These are phyloP conservation scores for Aspergillus incahuasiensis DNA, from an alignment of 495 filamentous ascomycete genomes.

Conservation along the genomic window DNA sequence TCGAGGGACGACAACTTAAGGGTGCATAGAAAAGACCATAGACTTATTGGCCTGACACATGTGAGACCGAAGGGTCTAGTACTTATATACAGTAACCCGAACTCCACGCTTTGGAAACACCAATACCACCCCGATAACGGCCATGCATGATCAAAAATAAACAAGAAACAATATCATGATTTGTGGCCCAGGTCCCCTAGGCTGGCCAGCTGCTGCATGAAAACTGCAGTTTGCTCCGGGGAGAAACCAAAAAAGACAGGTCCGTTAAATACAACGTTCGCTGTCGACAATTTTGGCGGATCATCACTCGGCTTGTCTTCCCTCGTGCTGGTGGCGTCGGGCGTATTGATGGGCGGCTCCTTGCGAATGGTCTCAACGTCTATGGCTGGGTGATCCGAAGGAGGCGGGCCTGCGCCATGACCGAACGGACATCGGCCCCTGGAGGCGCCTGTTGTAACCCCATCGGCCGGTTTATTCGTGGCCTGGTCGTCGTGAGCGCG, in stretches of 20 bases:
- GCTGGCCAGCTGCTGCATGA: constrained; percentile 55
- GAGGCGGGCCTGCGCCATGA: constrained; percentile 24
- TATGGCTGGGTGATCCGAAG: constrained; percentile 13
- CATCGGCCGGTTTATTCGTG: neutral
- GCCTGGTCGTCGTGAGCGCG: constrained; percentile 20
- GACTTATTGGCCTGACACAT: no score
- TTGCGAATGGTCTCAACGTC: constrained; percentile 19
- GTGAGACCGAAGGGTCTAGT: neutral
- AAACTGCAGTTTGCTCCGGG: constrained; percentile 65
- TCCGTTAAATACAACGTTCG: constrained; percentile 75
- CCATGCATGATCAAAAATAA: neutral
- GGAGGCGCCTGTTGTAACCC: neutral
- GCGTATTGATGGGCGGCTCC: neutral
- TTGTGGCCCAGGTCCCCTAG: constrained; percentile 5
- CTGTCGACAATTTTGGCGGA: constrained; percentile 11
- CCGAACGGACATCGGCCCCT: constrained; percentile 48
- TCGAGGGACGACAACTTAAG: no score
- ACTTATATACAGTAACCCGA: neutral
- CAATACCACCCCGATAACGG: neutral
- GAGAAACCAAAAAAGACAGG: constrained; percentile 88
- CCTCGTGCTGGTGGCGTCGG: neutral
- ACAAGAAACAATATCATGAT: neutral
- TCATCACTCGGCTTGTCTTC: neutral
- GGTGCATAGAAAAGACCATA: no score
- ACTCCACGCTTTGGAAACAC: neutral